These are phyloP conservation scores for Yamadazyma dendronema DNA, from an alignment of 1,139 yeast genomes.

Conservation along the genomic window DNA sequence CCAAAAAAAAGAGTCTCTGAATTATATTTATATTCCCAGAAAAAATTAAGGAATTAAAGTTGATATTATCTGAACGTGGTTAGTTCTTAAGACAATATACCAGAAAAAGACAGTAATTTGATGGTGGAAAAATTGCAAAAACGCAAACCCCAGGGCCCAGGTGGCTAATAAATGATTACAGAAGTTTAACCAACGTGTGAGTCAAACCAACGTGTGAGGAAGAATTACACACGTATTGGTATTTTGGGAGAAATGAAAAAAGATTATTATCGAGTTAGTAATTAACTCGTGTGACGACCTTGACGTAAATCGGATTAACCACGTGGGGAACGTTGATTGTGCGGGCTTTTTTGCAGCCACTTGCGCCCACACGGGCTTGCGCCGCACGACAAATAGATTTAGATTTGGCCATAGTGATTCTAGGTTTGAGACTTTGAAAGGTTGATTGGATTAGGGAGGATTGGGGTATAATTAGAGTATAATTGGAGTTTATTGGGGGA, in stretches of 20 bases:
- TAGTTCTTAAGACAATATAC: constrained; percentile 5
- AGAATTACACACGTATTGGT: neutral
- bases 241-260: neutral
- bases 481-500: too few species aligned
- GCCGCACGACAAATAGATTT: neutral
- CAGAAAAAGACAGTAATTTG: constrained; percentile 5
- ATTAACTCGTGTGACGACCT: constrained; percentile 1
- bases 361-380: neutral
- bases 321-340: neutral
- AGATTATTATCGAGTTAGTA: neutral
- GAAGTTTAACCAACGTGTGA: too few species aligned
- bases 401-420: too few species aligned
- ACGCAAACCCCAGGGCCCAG: too few species aligned
- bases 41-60: neutral
- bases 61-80: constrained; percentile 4
- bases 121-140: too few species aligned
- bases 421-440: too few species aligned
- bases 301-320: neutral
- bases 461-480: too few species aligned
- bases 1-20: neutral
- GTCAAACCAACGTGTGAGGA: neutral
- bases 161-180: too few species aligned
- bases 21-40: neutral
- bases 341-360: constrained; percentile 2
- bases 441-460: too few species aligned